These are phyloP conservation scores for Liriodendron chinense DNA, from an alignment of 164 flowering plant genomes.

Conservation along the genomic window DNA sequence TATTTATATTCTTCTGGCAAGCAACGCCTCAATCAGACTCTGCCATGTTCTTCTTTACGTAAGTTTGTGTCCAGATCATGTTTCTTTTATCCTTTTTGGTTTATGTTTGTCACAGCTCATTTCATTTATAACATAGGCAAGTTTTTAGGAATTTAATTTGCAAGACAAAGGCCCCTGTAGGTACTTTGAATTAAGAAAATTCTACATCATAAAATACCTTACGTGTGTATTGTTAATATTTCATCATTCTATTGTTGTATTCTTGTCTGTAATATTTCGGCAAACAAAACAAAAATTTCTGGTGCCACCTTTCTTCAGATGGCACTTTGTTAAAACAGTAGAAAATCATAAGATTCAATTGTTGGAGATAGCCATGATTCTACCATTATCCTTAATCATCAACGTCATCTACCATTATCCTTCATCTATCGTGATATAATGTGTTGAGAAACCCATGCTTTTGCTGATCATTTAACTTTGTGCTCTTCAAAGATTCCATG, in stretches of 20 bases:
- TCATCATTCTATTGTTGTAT: not conserved
- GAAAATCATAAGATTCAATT: not conserved
- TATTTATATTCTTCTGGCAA: slow-evolving; percentile 92
- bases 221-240: too few species aligned
- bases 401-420: not conserved
- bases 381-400: not conserved
- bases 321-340: not conserved
- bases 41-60: slow-evolving; percentile 98
- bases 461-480: not conserved
- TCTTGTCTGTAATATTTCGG: not conserved
- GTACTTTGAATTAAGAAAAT: not conserved
- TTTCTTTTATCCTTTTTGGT: not conserved
- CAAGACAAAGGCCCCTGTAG: not conserved
- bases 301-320: not conserved
- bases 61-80: slow-evolving; percentile 20
- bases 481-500: not conserved
- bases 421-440: not conserved
- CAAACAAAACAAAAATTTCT: not conserved
- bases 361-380: not conserved
- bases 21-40: slow-evolving; percentile 98
- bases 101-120: not conserved
- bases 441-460: not conserved
- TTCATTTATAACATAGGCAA: not conserved
- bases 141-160: not conserved
- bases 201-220: too few species aligned